Conservation (phyloP, 129 eudicot genomes). For the Scalesia atractyloides region DNA sequence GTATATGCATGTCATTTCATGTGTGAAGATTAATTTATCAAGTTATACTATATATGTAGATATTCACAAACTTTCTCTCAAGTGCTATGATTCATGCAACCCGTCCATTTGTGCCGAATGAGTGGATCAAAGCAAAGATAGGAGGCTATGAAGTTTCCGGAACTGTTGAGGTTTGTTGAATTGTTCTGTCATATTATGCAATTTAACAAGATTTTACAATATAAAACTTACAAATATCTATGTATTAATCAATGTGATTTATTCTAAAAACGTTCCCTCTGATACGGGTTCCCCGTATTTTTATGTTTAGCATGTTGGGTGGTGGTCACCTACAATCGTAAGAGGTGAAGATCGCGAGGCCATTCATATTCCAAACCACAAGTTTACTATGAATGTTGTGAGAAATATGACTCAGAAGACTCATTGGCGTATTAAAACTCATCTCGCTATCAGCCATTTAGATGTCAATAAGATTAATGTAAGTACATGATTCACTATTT, state of each 20-base stretch:
- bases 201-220: neutral
- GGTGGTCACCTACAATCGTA: conserved; percentile 97
- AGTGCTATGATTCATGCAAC: conserved; percentile 98
- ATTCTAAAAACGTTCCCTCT: neutral
- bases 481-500: conserved; percentile 31
- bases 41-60: conserved; percentile 47
- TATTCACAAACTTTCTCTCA: conserved; percentile 91
- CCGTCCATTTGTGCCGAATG: conserved; percentile 82
- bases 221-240: neutral
- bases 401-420: conserved; percentile 90
- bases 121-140: conserved; percentile 94
- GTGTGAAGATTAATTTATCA: neutral
- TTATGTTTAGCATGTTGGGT: conserved; percentile 77
- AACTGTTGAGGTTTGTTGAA: conserved; percentile 74
- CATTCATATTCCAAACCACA: conserved; percentile 91
- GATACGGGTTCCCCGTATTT: neutral
- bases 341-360: conserved; percentile 99
- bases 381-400: conserved; percentile 89
- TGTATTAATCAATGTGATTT: neutral
- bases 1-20: conserved; percentile 4
- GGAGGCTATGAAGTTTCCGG: conserved; percentile 98
- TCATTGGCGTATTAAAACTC: conserved; percentile 98
- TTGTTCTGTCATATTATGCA: conserved; percentile 23
- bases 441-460: conserved; percentile 88
- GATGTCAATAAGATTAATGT: conserved; percentile 89